Conservation (phyloP, 1,139 yeast species). For the Taiozyma sp. region DNA sequence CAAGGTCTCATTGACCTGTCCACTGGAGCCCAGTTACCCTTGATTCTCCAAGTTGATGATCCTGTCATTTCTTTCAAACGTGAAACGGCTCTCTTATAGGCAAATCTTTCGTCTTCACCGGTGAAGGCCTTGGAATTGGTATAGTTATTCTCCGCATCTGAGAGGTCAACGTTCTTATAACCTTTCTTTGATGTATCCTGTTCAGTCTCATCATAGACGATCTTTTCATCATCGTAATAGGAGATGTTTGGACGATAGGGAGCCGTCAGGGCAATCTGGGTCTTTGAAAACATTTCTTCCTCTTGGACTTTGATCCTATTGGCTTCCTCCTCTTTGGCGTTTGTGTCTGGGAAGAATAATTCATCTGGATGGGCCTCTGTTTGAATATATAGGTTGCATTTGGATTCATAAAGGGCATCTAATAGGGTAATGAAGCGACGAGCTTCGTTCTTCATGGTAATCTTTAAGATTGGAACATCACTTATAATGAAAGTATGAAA, state of each 20-base stretch:
- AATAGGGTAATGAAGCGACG: slow-evolving; percentile 59
- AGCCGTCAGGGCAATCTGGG: slow-evolving; percentile 51
- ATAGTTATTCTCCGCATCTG: slow-evolving; percentile 30
- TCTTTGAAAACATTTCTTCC: slow-evolving; percentile 66
- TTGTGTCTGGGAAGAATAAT: slow-evolving; percentile 51
- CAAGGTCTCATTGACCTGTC: slow-evolving; percentile 54
- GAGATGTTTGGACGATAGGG: slow-evolving; percentile 72
- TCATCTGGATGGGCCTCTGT: slow-evolving; percentile 45
- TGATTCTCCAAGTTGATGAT: slow-evolving; percentile 47
- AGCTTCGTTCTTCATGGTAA: slow-evolving; percentile 63
- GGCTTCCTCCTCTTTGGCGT: slow-evolving; percentile 15
- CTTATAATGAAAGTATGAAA: slow-evolving; percentile 55
- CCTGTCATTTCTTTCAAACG: slow-evolving; percentile 65
- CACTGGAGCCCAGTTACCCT: slow-evolving; percentile 49
- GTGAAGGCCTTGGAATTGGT: slow-evolving; percentile 55
- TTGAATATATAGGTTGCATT: slow-evolving; percentile 52
- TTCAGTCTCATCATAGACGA: slow-evolving; percentile 32
- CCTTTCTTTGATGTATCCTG: slow-evolving; percentile 1
- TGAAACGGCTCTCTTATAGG: slow-evolving; percentile 68
- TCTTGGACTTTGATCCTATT: slow-evolving; percentile 45
- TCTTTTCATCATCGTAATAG: slow-evolving; percentile 49
- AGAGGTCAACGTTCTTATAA: slow-evolving; percentile 5
- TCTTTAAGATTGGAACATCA: slow-evolving; percentile 55
- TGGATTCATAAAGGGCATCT: slow-evolving; percentile 67
- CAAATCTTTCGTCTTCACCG: slow-evolving; percentile 76